These are phyloP conservation scores for Trametes cubensis DNA, from an alignment of 768 basidiomycete species.

Conservation along the genomic window DNA sequence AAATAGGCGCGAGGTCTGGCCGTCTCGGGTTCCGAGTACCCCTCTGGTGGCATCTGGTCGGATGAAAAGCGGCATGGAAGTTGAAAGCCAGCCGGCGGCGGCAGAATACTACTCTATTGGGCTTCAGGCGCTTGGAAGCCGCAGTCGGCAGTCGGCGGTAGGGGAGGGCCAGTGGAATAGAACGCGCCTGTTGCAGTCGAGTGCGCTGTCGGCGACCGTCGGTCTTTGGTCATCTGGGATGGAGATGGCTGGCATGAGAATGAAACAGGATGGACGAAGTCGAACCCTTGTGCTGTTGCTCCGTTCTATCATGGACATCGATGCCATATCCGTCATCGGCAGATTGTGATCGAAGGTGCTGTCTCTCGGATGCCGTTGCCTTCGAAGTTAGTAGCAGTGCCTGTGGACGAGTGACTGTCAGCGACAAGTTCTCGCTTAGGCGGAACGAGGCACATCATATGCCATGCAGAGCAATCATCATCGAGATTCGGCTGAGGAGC, in stretches of 20 bases:
- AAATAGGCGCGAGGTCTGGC: background rate
- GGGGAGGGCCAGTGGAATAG: background rate
- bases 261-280: background rate
- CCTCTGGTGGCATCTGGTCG: slow-evolving; percentile 1
- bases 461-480: background rate
- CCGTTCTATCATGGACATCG: background rate
- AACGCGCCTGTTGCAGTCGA: slow-evolving; percentile 9
- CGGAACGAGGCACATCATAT: slow-evolving; percentile 5
- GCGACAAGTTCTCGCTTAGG: background rate
- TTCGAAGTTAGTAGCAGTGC: background rate
- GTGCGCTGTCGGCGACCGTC: slow-evolving; percentile 8
- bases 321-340: slow-evolving; percentile 7
- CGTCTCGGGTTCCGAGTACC: slow-evolving; percentile 1
- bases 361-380: background rate
- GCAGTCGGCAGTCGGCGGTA: slow-evolving; percentile 7
- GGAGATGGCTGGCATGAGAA: slow-evolving; percentile 3
- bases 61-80: slow-evolving; percentile 13
- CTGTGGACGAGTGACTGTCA: background rate
- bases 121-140: background rate
- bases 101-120: slow-evolving; percentile 4
- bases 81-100: background rate
- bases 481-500: background rate
- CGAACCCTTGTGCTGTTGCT: background rate
- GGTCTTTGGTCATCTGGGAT: slow-evolving; percentile 3
- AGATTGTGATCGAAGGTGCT: background rate